Evolutionary conservation across 495 filamentous ascomycete genomes (phyloP), one percentile per base, ranked within the genome.

Genomic region (Rostrohypoxylon terebratum): DNA sequence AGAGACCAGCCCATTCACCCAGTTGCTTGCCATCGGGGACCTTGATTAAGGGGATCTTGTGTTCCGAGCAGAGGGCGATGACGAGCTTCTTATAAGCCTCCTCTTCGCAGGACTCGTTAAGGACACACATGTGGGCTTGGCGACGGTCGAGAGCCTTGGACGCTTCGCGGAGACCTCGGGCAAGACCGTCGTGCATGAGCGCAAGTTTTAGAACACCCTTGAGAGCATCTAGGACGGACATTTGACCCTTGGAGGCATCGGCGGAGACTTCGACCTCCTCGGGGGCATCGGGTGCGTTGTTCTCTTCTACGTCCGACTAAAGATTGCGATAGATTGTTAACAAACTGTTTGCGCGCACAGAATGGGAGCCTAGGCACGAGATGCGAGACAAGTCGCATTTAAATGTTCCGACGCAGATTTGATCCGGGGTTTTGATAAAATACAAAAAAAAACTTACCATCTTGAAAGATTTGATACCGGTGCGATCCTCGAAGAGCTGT

Each of bases 31-130:
- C 96, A 85, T 99, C 96, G 79, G 95, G 94, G 71, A 99, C 95
- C 91, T 99, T 98, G 89, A 99, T 99, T 70, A 99, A 87, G 66
- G 96, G 96, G 78, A 99, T 99, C 90, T 97, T 96, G 87, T 99
- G 96, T 88, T 98, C 96, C 59, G 89, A 91, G 90, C 96, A 99
- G 60, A 99, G 89, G 73, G 96, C 96, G 70, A 98, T 93, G 73
- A 99, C 95, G 55, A 99, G 89, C 90, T 99, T 99, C 93, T 99
- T 99, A 88, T 99, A 99, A 71, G 96, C 95, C 88, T 99, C 96
- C 89, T 99, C 96, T 86, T 98, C 96, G 87, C 96, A 99, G 70
- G 87, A 90, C 89, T 99, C 96, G 88, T 98, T 98, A 66, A 99
- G 89, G 76, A 99, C 96, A 85, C 96, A 98, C 93, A 99, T 97